A percentile compares a stretch with the other conserved stretches of the same genome.
Evolutionary conservation across 495 filamentous ascomycete genomes (phyloP).

Genomic region (Penicillium verhagenii): DNA sequence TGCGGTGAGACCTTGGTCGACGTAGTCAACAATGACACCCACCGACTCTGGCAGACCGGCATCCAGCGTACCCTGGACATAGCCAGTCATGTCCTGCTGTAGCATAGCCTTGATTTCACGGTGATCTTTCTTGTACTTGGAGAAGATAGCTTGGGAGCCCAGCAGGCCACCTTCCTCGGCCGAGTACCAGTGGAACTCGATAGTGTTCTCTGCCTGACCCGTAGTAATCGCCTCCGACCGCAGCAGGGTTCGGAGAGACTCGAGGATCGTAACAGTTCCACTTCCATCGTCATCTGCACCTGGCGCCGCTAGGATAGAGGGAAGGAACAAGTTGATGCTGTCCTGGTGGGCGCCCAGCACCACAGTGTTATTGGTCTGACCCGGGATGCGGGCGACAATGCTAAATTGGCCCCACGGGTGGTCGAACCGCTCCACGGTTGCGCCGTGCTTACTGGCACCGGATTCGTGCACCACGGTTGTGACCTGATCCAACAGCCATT

Average conservation of each 20-base stretch:
- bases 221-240: constrained; percentile 48
- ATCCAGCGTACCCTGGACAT: constrained; percentile 75
- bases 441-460: constrained; percentile 67
- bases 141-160: constrained; percentile 83
- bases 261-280: constrained; percentile 77
- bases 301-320: constrained; percentile 73
- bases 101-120: constrained; percentile 93
- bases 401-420: constrained; percentile 90
- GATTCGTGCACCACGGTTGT: constrained; percentile 64
- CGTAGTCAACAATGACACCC: constrained; percentile 91
- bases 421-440: constrained; percentile 67
- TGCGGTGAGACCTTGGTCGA: constrained; percentile 74
- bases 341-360: constrained; percentile 75
- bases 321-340: constrained; percentile 88
- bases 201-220: constrained; percentile 66
- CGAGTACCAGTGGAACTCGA: constrained; percentile 96
- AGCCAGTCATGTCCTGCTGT: constrained; percentile 99
- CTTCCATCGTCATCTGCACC: constrained; percentile 77
- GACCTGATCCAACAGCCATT: constrained; percentile 82
- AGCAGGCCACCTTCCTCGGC: constrained; percentile 91
- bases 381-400: constrained; percentile 91
- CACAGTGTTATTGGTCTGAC: constrained; percentile 79
- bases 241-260: constrained; percentile 65
- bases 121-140: constrained; percentile 70
- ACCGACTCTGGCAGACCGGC: constrained; percentile 83